phyloP scores from a whole-genome alignment of 2,329 filamentous ascomycete species.

The Fusarium zealandicum region DNA sequence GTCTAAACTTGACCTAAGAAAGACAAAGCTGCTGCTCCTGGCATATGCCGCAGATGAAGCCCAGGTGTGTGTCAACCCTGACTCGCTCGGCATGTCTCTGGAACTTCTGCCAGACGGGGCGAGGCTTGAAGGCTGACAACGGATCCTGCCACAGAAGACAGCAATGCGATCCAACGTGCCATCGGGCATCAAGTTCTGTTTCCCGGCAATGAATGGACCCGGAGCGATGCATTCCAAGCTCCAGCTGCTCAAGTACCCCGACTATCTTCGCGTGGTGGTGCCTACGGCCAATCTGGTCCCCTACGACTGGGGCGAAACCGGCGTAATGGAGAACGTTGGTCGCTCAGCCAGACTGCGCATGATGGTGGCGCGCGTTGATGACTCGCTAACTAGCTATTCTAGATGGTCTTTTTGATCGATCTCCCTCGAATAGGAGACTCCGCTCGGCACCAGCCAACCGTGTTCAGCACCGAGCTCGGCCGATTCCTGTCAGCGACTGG shows the following conservation, averaged over 20 bases:
- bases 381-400: conserved; percentile 33
- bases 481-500: conserved; percentile 74
- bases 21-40: conserved; percentile 69
- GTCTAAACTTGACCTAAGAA: conserved; percentile 68
- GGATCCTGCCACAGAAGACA: conserved; percentile 47
- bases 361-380: conserved; percentile 8
- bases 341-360: conserved; percentile 23
- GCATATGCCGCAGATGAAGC: conserved; percentile 61
- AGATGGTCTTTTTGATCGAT: conserved; percentile 91
- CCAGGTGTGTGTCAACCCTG: conserved; percentile 53
- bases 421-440: conserved; percentile 67
- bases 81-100: conserved; percentile 12
- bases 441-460: conserved; percentile 44
- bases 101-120: conserved; percentile 3
- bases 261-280: conserved; percentile 79
- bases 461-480: conserved; percentile 74
- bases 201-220: conserved; percentile 78
- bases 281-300: conserved; percentile 86
- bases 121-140: conserved; percentile 30
- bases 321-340: conserved; percentile 82
- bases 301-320: conserved; percentile 89
- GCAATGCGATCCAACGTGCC: conserved; percentile 59
- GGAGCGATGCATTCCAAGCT: conserved; percentile 94
- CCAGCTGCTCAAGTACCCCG: conserved; percentile 81
- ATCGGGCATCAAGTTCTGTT: conserved; percentile 72